Evolutionary conservation across 2,329 filamentous ascomycete genomes (phyloP).

Genomic region (Aspergillus uvarum): DNA sequence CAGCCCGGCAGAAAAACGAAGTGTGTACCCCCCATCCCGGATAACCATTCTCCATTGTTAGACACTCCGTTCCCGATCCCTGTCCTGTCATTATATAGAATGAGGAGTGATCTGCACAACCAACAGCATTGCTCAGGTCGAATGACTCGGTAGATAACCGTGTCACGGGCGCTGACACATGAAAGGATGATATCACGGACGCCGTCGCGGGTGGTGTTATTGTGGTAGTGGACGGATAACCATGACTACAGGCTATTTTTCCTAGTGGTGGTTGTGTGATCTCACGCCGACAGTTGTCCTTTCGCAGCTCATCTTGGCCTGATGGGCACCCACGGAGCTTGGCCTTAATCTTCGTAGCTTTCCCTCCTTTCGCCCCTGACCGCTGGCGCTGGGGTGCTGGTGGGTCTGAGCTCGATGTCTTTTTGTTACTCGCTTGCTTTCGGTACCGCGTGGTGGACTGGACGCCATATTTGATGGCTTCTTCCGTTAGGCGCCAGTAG

Average conservation of each 20-base stretch:
- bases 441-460: slow-evolving; percentile 83
- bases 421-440: slow-evolving; percentile 48
- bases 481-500: slow-evolving; percentile 74
- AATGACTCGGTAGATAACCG: slow-evolving; percentile 20
- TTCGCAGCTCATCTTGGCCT: slow-evolving; percentile 26
- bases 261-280: slow-evolving; percentile 14
- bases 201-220: slow-evolving; percentile 6
- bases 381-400: slow-evolving; percentile 42
- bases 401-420: slow-evolving; percentile 36
- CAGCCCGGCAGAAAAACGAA: slow-evolving; percentile 17
- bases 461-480: slow-evolving; percentile 67
- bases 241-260: slow-evolving; percentile 18
- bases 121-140: slow-evolving; percentile 28
- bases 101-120: slow-evolving; percentile 27
- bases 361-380: slow-evolving; percentile 44
- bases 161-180: slow-evolving; percentile 15
- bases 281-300: slow-evolving; percentile 19
- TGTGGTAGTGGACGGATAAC: slow-evolving; percentile 12
- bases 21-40: slow-evolving; percentile 21
- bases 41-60: slow-evolving; percentile 20
- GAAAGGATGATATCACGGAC: slow-evolving; percentile 11
- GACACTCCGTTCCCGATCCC: slow-evolving; percentile 20
- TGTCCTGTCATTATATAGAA: slow-evolving; percentile 29
- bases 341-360: slow-evolving; percentile 38
- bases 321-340: slow-evolving; percentile 28